Evolutionary conservation across 2,329 filamentous ascomycete species (phyloP).

Genomic region (Pseudogymnoascus verrucosus): DNA sequence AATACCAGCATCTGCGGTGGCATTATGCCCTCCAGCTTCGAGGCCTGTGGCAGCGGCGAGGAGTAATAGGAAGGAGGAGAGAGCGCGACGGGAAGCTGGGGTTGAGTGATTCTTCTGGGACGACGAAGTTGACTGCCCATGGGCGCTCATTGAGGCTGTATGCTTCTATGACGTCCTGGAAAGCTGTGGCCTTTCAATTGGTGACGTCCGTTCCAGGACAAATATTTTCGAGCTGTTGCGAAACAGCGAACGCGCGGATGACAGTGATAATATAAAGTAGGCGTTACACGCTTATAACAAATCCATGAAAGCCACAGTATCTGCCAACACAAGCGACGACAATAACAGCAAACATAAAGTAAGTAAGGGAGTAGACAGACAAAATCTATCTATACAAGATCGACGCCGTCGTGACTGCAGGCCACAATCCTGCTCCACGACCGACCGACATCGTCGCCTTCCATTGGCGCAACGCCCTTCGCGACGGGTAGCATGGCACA

Average conservation of each 20-base stretch:
- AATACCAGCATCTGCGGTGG: conserved; percentile 15
- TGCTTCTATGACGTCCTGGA: neutral
- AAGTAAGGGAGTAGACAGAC: neutral
- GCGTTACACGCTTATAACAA: neutral
- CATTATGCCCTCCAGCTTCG: conserved; percentile 14
- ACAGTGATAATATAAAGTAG: neutral
- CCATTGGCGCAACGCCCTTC: neutral
- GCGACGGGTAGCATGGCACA: neutral
- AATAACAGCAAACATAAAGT: neutral
- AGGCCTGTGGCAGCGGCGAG: conserved; percentile 22
- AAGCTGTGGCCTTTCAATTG: neutral
- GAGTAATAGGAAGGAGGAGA: neutral
- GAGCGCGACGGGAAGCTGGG: neutral
- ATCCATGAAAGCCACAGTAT: neutral
- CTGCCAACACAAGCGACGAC: conserved; percentile 6
- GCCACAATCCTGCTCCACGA: neutral
- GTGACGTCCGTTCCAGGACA: neutral
- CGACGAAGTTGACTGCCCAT: neutral
- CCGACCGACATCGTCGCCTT: neutral
- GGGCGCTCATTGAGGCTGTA: neutral
- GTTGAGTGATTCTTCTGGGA: neutral
- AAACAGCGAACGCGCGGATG: neutral
- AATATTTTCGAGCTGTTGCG: neutral
- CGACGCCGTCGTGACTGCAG: neutral
- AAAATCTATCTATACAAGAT: conserved; percentile 2